phyloP scores from a whole-genome alignment of 306 rosid genomes.

The Lagenaria siceraria region DNA sequence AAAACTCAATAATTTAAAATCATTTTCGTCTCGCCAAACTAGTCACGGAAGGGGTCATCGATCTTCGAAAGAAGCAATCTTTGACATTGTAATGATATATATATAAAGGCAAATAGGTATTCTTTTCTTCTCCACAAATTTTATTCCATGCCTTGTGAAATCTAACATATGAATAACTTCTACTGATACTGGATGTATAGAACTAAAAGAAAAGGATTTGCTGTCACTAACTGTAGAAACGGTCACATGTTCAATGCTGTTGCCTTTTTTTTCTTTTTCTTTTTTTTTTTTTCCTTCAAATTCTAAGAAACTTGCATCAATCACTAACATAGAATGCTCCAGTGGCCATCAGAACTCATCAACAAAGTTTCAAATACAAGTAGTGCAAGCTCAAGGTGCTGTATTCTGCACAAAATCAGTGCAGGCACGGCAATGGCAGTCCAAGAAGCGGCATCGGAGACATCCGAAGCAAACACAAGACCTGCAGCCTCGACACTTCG shows the following conservation, averaged over 20 bases:
- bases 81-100: too few relatives aligned
- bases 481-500: conserved; percentile 29
- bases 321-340: neutral
- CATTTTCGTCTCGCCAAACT: too few relatives aligned
- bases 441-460: conserved; percentile 33
- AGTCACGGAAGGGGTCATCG: too few relatives aligned
- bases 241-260: neutral
- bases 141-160: neutral
- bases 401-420: conserved; percentile 29
- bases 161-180: neutral
- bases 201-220: neutral
- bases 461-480: conserved; percentile 38
- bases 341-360: neutral
- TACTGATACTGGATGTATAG: neutral
- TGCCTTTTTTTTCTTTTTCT: neutral
- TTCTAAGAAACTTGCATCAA: neutral
- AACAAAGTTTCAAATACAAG: neutral
- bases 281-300: too few relatives aligned
- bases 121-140: neutral
- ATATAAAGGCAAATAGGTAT: too few relatives aligned
- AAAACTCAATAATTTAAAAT: too few relatives aligned
- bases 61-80: too few relatives aligned
- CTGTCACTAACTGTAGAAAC: neutral
- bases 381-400: neutral
- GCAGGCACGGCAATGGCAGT: conserved; percentile 37